Evolutionary conservation across 176 grass and related monocot genomes (phyloP).

Genomic region (Carex scoparia): DNA sequence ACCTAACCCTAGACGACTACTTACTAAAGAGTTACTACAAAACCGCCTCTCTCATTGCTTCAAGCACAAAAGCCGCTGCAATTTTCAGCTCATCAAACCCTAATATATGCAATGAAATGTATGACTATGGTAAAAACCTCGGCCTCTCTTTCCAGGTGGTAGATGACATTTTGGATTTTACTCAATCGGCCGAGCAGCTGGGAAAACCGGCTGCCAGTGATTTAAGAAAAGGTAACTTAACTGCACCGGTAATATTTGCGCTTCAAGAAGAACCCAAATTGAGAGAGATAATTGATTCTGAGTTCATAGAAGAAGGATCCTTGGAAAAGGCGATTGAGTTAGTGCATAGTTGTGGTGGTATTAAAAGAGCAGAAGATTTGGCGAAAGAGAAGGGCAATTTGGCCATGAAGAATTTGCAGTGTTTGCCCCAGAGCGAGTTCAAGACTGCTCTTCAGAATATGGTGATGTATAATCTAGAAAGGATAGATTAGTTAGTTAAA

Average conservation of each 20-base stretch:
- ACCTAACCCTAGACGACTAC: slow-evolving; percentile 75
- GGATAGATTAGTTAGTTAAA: slow-evolving; percentile 51
- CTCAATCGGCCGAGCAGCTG: slow-evolving; percentile 79
- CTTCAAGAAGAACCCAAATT: slow-evolving; percentile 47
- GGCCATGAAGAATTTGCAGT: slow-evolving; percentile 49
- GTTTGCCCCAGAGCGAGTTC: slow-evolving; percentile 59
- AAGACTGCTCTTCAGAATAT: slow-evolving; percentile 64
- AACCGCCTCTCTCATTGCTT: slow-evolving; percentile 73
- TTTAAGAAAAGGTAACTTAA: slow-evolving; percentile 73
- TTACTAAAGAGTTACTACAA: slow-evolving; percentile 98
- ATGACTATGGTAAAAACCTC: slow-evolving; percentile 73
- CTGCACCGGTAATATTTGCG: slow-evolving; percentile 75
- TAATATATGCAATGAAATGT: slow-evolving; percentile 66
- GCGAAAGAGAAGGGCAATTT: slow-evolving; percentile 68
- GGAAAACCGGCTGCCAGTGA: slow-evolving; percentile 80
- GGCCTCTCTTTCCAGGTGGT: slow-evolving; percentile 91
- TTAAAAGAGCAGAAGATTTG: slow-evolving; percentile 55
- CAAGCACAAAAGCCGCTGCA: slow-evolving; percentile 79
- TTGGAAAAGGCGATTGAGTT: slow-evolving; percentile 58
- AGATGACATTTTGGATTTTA: slow-evolving; percentile 95
- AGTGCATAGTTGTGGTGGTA: slow-evolving; percentile 50
- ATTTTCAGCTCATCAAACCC: slow-evolving; percentile 61
- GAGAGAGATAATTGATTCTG: slow-evolving; percentile 68
- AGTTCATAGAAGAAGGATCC: slow-evolving; percentile 61
- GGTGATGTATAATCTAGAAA: slow-evolving; percentile 79